Conservation (phyloP, 2,329 filamentous ascomycete genomes). For the Taxawa tesnikishii region DNA sequence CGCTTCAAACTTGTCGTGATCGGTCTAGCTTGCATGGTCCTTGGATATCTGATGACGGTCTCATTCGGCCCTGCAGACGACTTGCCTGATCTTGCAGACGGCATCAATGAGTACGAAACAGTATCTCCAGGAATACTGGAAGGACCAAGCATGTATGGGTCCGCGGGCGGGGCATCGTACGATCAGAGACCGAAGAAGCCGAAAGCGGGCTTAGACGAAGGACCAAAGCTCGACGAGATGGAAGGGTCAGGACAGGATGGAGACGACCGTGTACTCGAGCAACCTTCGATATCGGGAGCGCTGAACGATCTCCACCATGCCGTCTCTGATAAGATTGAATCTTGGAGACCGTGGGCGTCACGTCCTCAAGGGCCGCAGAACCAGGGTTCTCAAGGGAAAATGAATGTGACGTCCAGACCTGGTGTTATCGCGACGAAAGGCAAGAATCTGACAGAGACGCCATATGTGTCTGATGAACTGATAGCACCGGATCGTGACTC, state of each 20-base stretch:
- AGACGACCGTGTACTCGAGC: slow-evolving; percentile 5
- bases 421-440: slow-evolving; percentile 7
- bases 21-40: slow-evolving; percentile 13
- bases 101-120: slow-evolving; percentile 7
- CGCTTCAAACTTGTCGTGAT: slow-evolving; percentile 14
- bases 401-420: slow-evolving; percentile 1
- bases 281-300: slow-evolving; percentile 18
- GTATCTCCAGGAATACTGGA: slow-evolving; percentile 11
- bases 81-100: slow-evolving; percentile 1
- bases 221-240: neutral
- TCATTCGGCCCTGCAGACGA: slow-evolving; percentile 11
- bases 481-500: slow-evolving; percentile 8
- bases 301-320: slow-evolving; percentile 19
- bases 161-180: neutral
- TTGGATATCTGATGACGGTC: slow-evolving; percentile 19
- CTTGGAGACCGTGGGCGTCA: slow-evolving; percentile 13
- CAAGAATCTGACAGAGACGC: slow-evolving; percentile 2
- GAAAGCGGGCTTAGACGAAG: neutral
- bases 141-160: slow-evolving; percentile 12
- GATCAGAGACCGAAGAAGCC: slow-evolving; percentile 1
- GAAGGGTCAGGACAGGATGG: slow-evolving; percentile 6
- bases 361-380: no score
- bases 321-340: slow-evolving; percentile 18
- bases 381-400: neutral
- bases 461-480: slow-evolving; percentile 3